Evolutionary conservation across 495 filamentous ascomycete species (phyloP), one percentile per base, ranked within the genome.

Genomic region (Niebla homalea): DNA sequence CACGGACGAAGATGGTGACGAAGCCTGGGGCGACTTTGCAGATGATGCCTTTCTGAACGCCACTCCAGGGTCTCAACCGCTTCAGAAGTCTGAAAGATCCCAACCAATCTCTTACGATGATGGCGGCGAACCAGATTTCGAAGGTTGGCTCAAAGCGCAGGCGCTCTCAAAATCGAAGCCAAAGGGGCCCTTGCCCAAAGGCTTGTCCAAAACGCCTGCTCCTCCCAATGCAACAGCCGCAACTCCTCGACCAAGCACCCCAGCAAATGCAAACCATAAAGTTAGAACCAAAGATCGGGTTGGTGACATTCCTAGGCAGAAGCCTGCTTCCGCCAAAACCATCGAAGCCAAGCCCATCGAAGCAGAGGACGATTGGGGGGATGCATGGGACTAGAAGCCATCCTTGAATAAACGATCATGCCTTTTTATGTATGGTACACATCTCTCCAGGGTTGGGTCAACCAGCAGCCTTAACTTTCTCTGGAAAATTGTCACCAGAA

Each of bases 81-180:
- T 61, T 42, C 62, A 51, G 48, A 61, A 60, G 49, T 59, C 56
- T 19, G 60, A 46, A 44, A 25, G 44, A 49, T 67, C 62, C 40
- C 54, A 56, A 1, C 55, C 56, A 21, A 4, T 59, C 64, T 10
- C 53, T 69, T 93, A 82, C 54, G 85, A 89, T 52, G 87, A 93
- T 58, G 80, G 81, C 26, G 82, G 81, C 2, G 88, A 96, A 59
- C 88, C 88, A 2, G 89, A 96, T 62, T 96, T 96, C 65, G 89
- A 88, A 18, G 87, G 86, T 5, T 94, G 89, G 88, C 64, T 95
- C 39, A 86, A 85, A 10, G 87, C 87, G 15, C 88, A 94, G 64
- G 75, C 80, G 18, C 68, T 83, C 56, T 76, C 83, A 53, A 94
- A 90, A 65, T 67, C 70, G 40, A 74, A 77, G 49, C 85, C 81